A percentile compares a stretch with the other conserved stretches of the same genome.
Evolutionary conservation across 1,284 basidiomycete genomes (phyloP).

Genomic region (Naganishia sp.): DNA sequence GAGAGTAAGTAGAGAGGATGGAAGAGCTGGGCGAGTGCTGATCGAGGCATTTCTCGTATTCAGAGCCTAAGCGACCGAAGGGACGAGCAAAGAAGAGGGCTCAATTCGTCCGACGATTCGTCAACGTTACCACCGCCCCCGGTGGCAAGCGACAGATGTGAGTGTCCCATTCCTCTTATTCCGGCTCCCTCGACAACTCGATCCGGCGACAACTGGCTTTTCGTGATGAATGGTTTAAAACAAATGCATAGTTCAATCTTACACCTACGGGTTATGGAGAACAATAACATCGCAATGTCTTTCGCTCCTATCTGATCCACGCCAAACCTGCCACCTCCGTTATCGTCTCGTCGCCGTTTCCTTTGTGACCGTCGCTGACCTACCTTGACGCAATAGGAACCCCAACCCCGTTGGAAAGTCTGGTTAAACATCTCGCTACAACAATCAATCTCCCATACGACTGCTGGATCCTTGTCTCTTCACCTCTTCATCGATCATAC

Average conservation of each 20-base stretch:
- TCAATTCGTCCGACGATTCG: constrained; percentile 85
- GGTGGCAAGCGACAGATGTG: constrained; percentile 95
- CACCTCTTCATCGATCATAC: constrained; percentile 1
- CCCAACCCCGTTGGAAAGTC: constrained; percentile 36
- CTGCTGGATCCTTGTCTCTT: not conserved
- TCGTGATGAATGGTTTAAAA: constrained; percentile 63
- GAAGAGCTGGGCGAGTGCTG: not conserved
- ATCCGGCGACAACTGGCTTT: constrained; percentile 12
- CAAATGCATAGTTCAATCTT: constrained; percentile 90
- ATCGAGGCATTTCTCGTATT: not conserved
- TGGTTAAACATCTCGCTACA: constrained; percentile 30
- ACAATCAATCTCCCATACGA: not conserved
- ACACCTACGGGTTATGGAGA: constrained; percentile 63
- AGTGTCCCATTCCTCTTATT: constrained; percentile 55
- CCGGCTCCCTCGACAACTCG: constrained; percentile 1
- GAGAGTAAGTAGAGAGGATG: constrained; percentile 59
- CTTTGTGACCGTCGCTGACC: constrained; percentile 4
- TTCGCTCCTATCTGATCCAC: constrained; percentile 37
- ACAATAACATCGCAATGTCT: constrained; percentile 66
- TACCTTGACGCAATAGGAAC: constrained; percentile 30
- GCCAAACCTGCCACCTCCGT: not conserved
- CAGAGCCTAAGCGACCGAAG: constrained; percentile 61
- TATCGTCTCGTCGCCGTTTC: not conserved
- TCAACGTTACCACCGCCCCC: constrained; percentile 86
- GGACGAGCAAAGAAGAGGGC: constrained; percentile 96